Evolutionary conservation across 73 alveolate genomes (phyloP).

Genomic region (Paramecium octaurelia): DNA sequence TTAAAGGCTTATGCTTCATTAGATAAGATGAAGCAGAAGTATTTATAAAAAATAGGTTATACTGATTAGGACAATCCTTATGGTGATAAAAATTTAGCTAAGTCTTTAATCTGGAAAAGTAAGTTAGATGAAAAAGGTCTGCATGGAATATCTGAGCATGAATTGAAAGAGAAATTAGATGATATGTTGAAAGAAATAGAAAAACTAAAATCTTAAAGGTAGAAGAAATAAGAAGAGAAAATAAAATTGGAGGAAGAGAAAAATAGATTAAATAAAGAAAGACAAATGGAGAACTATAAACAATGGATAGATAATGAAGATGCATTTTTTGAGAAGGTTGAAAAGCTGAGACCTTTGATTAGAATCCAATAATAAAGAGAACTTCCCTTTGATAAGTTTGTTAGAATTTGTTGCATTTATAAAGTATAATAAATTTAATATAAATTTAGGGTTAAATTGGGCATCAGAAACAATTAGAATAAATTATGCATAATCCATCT

Average conservation of each 20-base stretch:
- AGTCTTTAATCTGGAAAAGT: conserved; percentile 46
- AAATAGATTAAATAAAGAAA: conserved; percentile 51
- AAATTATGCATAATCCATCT: conserved; percentile 42
- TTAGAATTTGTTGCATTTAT: conserved; percentile 47
- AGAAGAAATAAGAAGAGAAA: conserved; percentile 46
- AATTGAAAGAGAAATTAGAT: conserved; percentile 12
- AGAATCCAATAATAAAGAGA: conserved; percentile 64
- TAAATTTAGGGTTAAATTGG: conserved; percentile 43
- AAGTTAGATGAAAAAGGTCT: not conserved
- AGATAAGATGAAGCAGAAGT: conserved; percentile 36
- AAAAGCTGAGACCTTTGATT: conserved; percentile 57
- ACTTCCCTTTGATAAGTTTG: conserved; percentile 60
- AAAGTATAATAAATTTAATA: not conserved
- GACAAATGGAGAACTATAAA: conserved; percentile 51
- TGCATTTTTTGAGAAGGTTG: conserved; percentile 59
- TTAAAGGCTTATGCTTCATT: conserved; percentile 16
- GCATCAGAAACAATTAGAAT: conserved; percentile 46
- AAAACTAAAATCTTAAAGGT: conserved; percentile 33
- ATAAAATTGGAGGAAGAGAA: conserved; percentile 55
- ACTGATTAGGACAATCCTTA: conserved; percentile 62
- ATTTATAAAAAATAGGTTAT: conserved; percentile 44
- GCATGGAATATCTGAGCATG: conserved; percentile 35
- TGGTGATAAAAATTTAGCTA: conserved; percentile 62
- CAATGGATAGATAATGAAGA: conserved; percentile 59
- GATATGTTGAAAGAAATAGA: conserved; percentile 48